Base-by-base conservation (phyloP, 1,284 basidiomycete species). In the Cutaneotrichosporon sp. region DNA sequence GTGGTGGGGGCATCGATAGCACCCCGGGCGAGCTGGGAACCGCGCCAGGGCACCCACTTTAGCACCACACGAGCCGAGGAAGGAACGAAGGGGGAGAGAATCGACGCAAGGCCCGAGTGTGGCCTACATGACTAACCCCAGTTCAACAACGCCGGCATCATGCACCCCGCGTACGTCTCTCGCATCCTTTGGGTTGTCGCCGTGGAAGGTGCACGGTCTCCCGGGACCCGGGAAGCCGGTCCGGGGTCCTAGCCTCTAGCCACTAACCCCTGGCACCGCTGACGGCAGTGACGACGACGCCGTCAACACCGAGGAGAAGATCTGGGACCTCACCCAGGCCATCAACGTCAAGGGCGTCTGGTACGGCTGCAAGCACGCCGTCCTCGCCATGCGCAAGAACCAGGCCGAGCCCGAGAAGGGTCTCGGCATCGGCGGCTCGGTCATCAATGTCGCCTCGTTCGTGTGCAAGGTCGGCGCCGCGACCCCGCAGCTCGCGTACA, bases 341-440 rank as follows among this genome's bases (percentile, higher is more conserved):
- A 89, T 97, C 82, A 98, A 98, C 79, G 87, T 95, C 77, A 98
- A 98, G 81, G 95, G 95, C 59, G 95, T 97, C 62, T 97, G 95
- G 95, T 98, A 89, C 87, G 95, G 95, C 50, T 95, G 90, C 85
- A 97, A 97, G 81, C 89, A 98, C 75, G 95, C 93, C 8, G 94
- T 98, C 74, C 83, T 89, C 58, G 95, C 95, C 25, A 98, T 98
- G 95, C 87, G 92, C 66, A 82, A 77, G 65, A 97, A 97, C 80
- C 85, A 89, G 10, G 85, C 86, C 47, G 93, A 97, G 67, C 85
- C 85, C 66, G 80, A 84, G 60, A 92, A 89, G 79, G 90, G 90
- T 7, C 85, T 97, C 18, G 87, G 86, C 70, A 81, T 82, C 22
- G 94, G 94, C 58, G 95, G 95, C 62, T 92, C 90, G 71, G 93